A percentile compares a stretch with the other conserved stretches of the same genome.
Conservation (phyloP, 2,329 filamentous ascomycete species). For the Diaporthe citrichinensis region DNA sequence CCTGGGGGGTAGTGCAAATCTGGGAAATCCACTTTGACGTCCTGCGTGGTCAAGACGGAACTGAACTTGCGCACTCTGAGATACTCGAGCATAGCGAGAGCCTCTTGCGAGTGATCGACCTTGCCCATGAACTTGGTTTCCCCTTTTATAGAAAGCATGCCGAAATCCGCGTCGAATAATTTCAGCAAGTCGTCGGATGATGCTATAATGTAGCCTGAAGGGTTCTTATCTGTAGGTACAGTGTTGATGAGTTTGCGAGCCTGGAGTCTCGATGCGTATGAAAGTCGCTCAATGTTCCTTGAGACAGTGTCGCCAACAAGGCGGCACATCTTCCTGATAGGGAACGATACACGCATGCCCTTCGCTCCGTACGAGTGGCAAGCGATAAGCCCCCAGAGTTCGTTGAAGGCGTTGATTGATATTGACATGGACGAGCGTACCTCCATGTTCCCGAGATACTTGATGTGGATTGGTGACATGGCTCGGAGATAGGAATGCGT, state of each 20-base stretch:
- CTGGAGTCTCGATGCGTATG: conserved; percentile 87
- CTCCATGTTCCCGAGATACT: conserved; percentile 90
- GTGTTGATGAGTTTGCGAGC: conserved; percentile 92
- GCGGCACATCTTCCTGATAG: conserved; percentile 92
- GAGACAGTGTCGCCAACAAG: conserved; percentile 89
- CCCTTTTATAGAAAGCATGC: conserved; percentile 85
- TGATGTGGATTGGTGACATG: conserved; percentile 91
- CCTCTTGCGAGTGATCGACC: conserved; percentile 83
- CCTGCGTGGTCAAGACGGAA: conserved; percentile 83
- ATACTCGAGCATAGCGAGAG: conserved; percentile 87
- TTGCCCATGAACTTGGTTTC: conserved; percentile 89
- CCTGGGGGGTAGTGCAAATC: conserved; percentile 85
- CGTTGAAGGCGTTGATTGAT: conserved; percentile 87
- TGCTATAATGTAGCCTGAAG: conserved; percentile 90
- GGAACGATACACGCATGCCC: conserved; percentile 93
- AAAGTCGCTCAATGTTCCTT: conserved; percentile 88
- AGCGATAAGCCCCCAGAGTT: conserved; percentile 90
- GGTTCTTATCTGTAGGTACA: conserved; percentile 83
- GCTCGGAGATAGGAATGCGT: conserved; percentile 88
- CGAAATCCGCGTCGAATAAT: conserved; percentile 90
- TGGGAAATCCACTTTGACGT: conserved; percentile 82
- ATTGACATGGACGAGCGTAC: conserved; percentile 97
- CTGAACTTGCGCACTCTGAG: conserved; percentile 81
- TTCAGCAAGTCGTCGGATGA: conserved; percentile 88
- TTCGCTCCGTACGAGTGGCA: conserved; percentile 84